Base-by-base conservation (phyloP, 805 yeast genomes). In the Saturnispora hagleri region DNA sequence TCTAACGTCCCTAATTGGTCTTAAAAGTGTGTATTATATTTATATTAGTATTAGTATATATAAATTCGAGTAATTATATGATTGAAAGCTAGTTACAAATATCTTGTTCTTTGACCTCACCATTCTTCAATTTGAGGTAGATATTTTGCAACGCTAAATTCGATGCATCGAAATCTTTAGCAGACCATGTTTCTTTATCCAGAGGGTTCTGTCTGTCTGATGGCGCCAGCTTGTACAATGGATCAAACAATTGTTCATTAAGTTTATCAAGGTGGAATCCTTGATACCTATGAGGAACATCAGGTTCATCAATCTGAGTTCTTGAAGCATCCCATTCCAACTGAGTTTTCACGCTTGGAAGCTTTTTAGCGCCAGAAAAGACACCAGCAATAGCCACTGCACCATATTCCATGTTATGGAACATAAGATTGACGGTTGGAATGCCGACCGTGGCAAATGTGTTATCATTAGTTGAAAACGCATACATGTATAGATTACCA, bases 381-480 rank as follows among this genome's bases (percentile, higher is more conserved):
- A 76, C 74, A n/a, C 82, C 82, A 15, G 80, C 78, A 47, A 79
- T 65, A 0, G 81, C 80, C n/a, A 79, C 75, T 1, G 80, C 77
- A 46, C 70, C 64, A 2, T 74, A 67, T 57, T 79, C 84, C 56
- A 77, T 74, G 15, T 75, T 69, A 48, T 75, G 74, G 66, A 76
- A 77, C 55, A 73, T 70, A 26, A 75, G 58, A 2, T 74, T 72
- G 1, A 78, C 70, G 2, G 73, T 58, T 15, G 75, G 64, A 7
- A 68, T 65, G 6, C 79, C 77, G 22, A 67, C 67, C 4, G 68
- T 58, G 1, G 73, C 75, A 24, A 74, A 60, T 0, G 76, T 68
- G 18, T 77, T 75, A 56, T 74, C 78, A 5, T 60, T 64, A n/a
- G 68, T 64, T 13, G 69, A 57, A 55, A 74, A 74, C 1, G 74